Conservation (phyloP, 495 filamentous ascomycete genomes). For the Pseudomonodictys pantanalensis region DNA sequence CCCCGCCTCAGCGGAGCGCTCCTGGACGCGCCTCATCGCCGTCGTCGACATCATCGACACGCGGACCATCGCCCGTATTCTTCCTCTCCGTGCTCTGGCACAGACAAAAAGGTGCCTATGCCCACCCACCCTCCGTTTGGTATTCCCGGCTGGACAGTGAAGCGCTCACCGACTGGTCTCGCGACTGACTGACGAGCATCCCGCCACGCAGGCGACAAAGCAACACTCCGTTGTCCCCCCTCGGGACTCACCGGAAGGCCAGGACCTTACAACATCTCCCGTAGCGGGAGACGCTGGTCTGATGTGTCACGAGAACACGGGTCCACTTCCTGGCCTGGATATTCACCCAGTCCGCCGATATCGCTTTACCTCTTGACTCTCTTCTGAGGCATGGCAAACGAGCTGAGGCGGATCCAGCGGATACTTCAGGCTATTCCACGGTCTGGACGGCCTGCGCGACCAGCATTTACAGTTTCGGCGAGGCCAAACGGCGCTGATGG, state of each 20-base stretch:
- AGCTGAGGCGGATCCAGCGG: constrained; percentile 16
- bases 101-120: neutral
- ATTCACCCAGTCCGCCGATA: constrained; percentile 23
- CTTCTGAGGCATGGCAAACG: too few relatives aligned
- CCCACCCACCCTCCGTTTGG: neutral
- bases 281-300: neutral
- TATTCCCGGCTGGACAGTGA: too few relatives aligned
- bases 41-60: constrained; percentile 7
- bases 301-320: constrained; percentile 34
- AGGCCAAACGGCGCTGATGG: neutral
- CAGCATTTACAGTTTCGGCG: neutral
- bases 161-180: constrained; percentile 1
- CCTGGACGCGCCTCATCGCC: constrained; percentile 1
- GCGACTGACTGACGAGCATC: constrained; percentile 8
- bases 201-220: constrained; percentile 2
- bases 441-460: neutral
- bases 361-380: constrained; percentile 19
- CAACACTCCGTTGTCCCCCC: neutral
- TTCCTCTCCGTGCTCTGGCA: constrained; percentile 1
- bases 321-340: constrained; percentile 4
- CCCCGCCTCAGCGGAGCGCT: constrained; percentile 23
- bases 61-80: neutral
- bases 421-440: constrained; percentile 23
- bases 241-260: constrained; percentile 28
- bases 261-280: constrained; percentile 4